Conservation (phyloP, 1,284 basidiomycete species). For the Leccinum pseudoinsigne region DNA sequence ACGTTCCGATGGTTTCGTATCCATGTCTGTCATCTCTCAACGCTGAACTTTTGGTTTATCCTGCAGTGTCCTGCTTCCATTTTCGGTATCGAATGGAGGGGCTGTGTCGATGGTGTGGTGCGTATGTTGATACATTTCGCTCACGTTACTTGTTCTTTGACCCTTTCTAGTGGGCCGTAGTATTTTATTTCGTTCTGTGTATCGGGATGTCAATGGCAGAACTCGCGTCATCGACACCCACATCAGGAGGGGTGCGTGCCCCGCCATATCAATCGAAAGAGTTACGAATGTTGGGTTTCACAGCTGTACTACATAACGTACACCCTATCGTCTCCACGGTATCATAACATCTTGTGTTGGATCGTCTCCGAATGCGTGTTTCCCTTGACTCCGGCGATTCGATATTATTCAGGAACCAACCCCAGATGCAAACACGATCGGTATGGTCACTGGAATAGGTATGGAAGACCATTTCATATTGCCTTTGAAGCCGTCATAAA, state of each 20-base stretch:
- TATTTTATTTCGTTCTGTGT: background rate
- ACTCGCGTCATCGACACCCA: background rate
- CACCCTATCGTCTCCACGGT: slow-evolving; percentile 34
- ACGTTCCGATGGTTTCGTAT: too few relatives aligned
- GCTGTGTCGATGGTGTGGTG: too few relatives aligned
- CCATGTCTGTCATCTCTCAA: too few relatives aligned
- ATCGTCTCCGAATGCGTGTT: slow-evolving; percentile 27
- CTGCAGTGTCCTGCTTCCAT: too few relatives aligned
- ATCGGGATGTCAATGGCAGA: background rate
- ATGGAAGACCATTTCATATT: background rate
- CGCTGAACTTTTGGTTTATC: too few relatives aligned
- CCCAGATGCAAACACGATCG: slow-evolving; percentile 41
- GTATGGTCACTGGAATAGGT: slow-evolving; percentile 37
- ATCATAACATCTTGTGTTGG: slow-evolving; percentile 39
- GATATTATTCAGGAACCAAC: background rate
- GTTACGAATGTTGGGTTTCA: background rate
- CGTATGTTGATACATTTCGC: too few relatives aligned
- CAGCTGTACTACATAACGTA: slow-evolving; percentile 43
- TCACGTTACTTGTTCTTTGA: background rate
- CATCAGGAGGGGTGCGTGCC: background rate
- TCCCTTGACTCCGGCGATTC: background rate
- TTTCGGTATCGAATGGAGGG: too few relatives aligned
- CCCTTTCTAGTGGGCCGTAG: background rate
- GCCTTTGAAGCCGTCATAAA: background rate
- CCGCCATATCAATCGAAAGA: background rate